Evolutionary conservation across 768 basidiomycete species (phyloP).

Genomic region (Obba rivulosa): DNA sequence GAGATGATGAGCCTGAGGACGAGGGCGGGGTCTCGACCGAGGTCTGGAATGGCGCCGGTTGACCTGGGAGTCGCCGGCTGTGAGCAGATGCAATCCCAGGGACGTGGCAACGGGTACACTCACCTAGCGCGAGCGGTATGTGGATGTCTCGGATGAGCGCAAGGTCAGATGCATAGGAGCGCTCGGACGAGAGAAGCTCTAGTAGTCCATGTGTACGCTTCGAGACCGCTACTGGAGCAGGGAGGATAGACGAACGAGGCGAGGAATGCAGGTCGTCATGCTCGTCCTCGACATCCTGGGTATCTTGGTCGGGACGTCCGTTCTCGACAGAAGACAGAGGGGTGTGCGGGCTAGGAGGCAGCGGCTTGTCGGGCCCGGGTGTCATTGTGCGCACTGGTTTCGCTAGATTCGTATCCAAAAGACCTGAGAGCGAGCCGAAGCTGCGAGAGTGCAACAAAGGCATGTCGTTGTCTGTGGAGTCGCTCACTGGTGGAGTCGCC

Average conservation of each 20-base stretch:
- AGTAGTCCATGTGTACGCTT: slow-evolving; percentile 65
- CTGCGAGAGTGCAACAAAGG: slow-evolving; percentile 22
- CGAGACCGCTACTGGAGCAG: slow-evolving; percentile 1
- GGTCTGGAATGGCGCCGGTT: slow-evolving; percentile 35
- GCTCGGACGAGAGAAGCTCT: slow-evolving; percentile 74
- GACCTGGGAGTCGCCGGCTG: slow-evolving; percentile 25
- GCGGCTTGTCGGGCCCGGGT: slow-evolving; percentile 25
- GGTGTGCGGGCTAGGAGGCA: slow-evolving; percentile 25
- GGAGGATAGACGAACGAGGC: slow-evolving; percentile 12
- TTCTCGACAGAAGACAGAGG: slow-evolving; percentile 2
- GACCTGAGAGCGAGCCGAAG: slow-evolving; percentile 22
- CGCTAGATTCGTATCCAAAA: slow-evolving; percentile 13
- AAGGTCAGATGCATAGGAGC: slow-evolving; percentile 80
- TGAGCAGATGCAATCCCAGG: slow-evolving; percentile 1
- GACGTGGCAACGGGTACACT: slow-evolving; percentile 18
- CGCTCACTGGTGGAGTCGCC: background rate
- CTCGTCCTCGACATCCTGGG: slow-evolving; percentile 2
- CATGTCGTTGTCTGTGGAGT: slow-evolving; percentile 13
- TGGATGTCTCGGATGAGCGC: slow-evolving; percentile 74
- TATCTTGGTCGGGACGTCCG: slow-evolving; percentile 1
- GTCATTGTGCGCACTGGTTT: slow-evolving; percentile 2
- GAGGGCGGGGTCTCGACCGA: slow-evolving; percentile 32
- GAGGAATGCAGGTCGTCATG: slow-evolving; percentile 13
- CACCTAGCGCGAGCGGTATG: slow-evolving; percentile 73
- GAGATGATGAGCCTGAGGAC: slow-evolving; percentile 47